These are phyloP conservation scores for Metarhizium humberi DNA, from an alignment of 2,329 filamentous ascomycete genomes.

Conservation along the genomic window DNA sequence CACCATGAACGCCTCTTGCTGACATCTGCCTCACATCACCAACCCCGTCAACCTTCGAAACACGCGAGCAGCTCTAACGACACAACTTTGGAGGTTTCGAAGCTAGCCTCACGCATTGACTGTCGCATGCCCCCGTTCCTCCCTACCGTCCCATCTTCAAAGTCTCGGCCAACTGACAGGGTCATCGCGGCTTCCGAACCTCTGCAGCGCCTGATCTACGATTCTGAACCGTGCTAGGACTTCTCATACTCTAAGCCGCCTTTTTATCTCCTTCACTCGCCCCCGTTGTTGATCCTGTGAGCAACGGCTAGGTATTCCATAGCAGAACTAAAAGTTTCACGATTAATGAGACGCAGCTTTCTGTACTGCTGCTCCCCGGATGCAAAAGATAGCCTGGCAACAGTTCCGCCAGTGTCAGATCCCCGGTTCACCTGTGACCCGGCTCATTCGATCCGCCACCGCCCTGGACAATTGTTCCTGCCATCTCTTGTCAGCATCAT, in stretches of 20 bases:
- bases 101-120: slow-evolving; percentile 9
- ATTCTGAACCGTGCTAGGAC: not conserved
- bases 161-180: not conserved
- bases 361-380: not conserved
- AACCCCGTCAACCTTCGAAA: slow-evolving; percentile 4
- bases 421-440: not conserved
- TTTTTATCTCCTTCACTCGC: not conserved
- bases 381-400: not conserved
- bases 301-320: not conserved
- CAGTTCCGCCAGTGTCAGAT: slow-evolving; percentile 1
- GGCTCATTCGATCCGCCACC: not conserved
- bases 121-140: slow-evolving; percentile 9
- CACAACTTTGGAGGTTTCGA: slow-evolving; percentile 1
- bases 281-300: not conserved
- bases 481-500: not conserved
- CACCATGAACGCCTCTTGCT: not conserved
- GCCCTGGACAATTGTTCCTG: not conserved
- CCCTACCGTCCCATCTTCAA: not conserved
- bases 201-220: not conserved
- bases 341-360: not conserved
- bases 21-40: not conserved
- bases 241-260: not conserved
- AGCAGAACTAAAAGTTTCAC: not conserved
- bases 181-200: not conserved
- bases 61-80: slow-evolving; percentile 3